Evolutionary conservation across 257 asterid species (phyloP).

Genomic region (Thymus mandschuricus): DNA sequence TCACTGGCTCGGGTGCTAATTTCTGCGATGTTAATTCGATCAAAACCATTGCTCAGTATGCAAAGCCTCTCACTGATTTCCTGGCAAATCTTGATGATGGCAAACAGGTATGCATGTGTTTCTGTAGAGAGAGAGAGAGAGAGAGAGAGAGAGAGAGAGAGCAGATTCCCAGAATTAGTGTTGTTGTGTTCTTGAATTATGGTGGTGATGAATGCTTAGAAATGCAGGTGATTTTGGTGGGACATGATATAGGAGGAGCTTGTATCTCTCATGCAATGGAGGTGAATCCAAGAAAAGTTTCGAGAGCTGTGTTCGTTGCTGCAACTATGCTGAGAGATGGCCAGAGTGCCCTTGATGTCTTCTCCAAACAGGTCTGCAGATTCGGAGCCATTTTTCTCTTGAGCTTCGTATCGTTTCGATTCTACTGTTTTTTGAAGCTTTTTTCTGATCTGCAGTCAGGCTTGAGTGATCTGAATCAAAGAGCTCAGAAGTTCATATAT

Average conservation of each 20-base stretch:
- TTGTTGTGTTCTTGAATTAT: not conserved
- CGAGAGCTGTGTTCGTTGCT: constrained; percentile 60
- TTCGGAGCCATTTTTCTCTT: not conserved
- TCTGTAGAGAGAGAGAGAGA: too few species aligned
- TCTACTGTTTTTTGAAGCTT: not conserved
- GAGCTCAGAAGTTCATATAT: constrained; percentile 56
- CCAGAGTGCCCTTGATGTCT: constrained; percentile 54
- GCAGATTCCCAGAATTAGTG: too few species aligned
- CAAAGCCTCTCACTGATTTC: constrained; percentile 56
- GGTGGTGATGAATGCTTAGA: not conserved
- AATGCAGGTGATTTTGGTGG: constrained; percentile 64
- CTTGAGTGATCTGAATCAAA: constrained; percentile 42
- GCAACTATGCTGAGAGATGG: constrained; percentile 55
- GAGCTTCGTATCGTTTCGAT: not conserved
- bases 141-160: too few species aligned
- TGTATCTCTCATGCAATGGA: constrained; percentile 64
- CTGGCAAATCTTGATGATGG: constrained; percentile 39
- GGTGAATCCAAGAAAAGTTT: constrained; percentile 50
- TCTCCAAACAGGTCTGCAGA: constrained; percentile 51
- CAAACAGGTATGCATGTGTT: constrained; percentile 35
- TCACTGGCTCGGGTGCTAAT: constrained; percentile 59
- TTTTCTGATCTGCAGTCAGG: constrained; percentile 33
- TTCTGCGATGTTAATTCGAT: constrained; percentile 55
- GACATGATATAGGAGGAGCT: constrained; percentile 67
- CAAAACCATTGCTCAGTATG: constrained; percentile 43